Evolutionary conservation across 148 eudicot genomes (phyloP).

Genomic region (Beta vulgaris): DNA sequence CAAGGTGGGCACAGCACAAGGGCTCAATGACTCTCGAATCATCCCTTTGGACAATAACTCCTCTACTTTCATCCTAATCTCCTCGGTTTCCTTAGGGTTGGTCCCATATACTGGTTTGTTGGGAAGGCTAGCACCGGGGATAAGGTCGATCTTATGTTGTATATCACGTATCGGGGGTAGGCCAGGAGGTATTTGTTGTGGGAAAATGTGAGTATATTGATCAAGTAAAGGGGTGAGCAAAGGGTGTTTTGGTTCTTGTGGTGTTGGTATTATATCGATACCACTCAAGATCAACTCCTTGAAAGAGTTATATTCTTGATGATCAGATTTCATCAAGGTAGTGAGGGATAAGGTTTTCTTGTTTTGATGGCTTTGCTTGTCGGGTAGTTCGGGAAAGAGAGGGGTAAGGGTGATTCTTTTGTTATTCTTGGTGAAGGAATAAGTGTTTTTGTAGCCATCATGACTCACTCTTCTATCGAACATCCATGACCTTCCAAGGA

Average conservation of each 20-base stretch:
- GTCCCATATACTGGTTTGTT: background rate
- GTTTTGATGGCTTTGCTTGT: too few relatives aligned
- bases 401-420: background rate
- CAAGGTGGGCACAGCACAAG: background rate
- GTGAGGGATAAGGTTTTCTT: too few relatives aligned
- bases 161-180: background rate
- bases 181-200: background rate
- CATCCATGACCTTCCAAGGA: background rate
- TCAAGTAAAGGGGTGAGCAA: background rate
- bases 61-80: background rate
- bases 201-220: background rate
- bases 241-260: background rate
- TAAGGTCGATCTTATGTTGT: background rate
- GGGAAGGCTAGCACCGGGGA: background rate
- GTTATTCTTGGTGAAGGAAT: too few relatives aligned
- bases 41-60: background rate
- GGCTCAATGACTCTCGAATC: background rate
- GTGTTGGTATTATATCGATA: background rate
- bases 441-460: too few relatives aligned
- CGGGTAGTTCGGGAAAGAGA: too few relatives aligned
- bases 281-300: background rate
- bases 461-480: background rate
- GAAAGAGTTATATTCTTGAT: background rate
- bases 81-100: background rate
- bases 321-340: too few relatives aligned